Percentiles rank a stretch among this genome's conserved stretches.
Evolutionary conservation across 495 filamentous ascomycete species (phyloP).

Genomic region (Penicillium coffeae): DNA sequence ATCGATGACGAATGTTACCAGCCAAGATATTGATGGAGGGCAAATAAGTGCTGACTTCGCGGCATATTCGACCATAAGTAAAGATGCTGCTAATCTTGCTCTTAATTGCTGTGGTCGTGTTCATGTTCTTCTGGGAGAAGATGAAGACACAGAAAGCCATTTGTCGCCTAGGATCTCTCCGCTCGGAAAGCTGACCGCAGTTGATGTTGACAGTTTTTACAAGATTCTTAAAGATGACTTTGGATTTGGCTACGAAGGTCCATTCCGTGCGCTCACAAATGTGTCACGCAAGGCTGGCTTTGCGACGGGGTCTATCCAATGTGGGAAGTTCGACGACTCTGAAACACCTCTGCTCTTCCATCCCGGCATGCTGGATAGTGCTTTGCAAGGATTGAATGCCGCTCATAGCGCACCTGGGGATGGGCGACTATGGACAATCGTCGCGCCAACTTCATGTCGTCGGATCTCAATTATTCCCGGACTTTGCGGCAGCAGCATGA

Average conservation of each 20-base stretch:
- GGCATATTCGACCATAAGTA: slow-evolving; percentile 1
- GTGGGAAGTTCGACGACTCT: not conserved
- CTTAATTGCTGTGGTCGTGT: not conserved
- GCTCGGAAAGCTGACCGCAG: not conserved
- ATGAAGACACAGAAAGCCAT: too few relatives aligned
- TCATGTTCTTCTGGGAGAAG: slow-evolving; percentile 2
- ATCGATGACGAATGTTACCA: too few relatives aligned
- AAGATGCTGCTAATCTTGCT: not conserved
- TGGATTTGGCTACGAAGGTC: not conserved
- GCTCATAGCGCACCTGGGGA: not conserved
- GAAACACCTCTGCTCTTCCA: not conserved
- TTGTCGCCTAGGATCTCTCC: not conserved
- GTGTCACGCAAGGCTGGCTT: not conserved
- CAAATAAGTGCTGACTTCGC: slow-evolving; percentile 14
- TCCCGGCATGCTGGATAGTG: not conserved
- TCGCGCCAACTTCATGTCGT: not conserved
- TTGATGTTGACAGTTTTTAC: not conserved
- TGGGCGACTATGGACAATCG: not conserved
- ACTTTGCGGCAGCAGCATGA: too few relatives aligned
- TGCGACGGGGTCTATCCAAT: not conserved
- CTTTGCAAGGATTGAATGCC: not conserved
- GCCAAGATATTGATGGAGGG: too few relatives aligned
- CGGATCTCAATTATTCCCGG: too few relatives aligned
- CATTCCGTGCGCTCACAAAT: not conserved
- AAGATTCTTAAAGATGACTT: not conserved